phyloP scores from a whole-genome alignment of 2,329 filamentous ascomycete genomes.

The Macrophomina pseudophaseolina region DNA sequence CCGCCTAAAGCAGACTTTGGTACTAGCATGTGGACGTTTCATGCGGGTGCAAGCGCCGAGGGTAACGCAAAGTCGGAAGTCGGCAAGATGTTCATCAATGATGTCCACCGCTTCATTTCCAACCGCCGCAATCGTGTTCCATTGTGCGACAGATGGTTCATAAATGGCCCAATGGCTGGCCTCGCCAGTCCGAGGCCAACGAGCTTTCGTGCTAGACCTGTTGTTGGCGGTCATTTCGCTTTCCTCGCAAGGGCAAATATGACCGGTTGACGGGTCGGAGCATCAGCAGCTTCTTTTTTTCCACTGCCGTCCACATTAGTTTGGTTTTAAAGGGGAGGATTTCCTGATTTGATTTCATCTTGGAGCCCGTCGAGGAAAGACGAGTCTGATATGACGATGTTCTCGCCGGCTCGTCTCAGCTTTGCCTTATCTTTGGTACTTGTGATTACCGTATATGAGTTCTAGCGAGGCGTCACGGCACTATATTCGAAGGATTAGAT shows the following conservation, averaged over 20 bases:
- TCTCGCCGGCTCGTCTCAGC: too few relatives aligned
- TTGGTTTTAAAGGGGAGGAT: too few relatives aligned
- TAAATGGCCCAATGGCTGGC: conserved; percentile 34
- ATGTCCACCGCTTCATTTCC: conserved; percentile 48
- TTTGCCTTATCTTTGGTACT: neutral
- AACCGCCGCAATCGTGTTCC: conserved; percentile 49
- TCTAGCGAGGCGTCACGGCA: neutral
- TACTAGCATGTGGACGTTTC: conserved; percentile 53
- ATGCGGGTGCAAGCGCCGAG: conserved; percentile 38
- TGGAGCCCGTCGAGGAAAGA: neutral
- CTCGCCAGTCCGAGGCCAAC: conserved; percentile 34
- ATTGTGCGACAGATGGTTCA: conserved; percentile 50
- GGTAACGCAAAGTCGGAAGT: conserved; percentile 1
- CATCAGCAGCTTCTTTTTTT: too few relatives aligned
- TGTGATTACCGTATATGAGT: neutral
- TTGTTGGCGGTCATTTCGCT: conserved; percentile 51
- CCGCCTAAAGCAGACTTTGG: conserved; percentile 43
- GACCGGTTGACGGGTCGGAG: neutral
- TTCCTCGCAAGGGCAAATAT: conserved; percentile 43
- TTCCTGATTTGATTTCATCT: neutral
- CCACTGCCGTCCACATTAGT: too few relatives aligned
- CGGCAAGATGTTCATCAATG: conserved; percentile 41
- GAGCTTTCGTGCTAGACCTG: conserved; percentile 46
- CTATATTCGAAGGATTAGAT: neutral
- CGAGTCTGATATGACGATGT: too few relatives aligned